These are phyloP conservation scores for Yarrowia deformans DNA, from an alignment of 805 yeast genomes.

Conservation along the genomic window DNA sequence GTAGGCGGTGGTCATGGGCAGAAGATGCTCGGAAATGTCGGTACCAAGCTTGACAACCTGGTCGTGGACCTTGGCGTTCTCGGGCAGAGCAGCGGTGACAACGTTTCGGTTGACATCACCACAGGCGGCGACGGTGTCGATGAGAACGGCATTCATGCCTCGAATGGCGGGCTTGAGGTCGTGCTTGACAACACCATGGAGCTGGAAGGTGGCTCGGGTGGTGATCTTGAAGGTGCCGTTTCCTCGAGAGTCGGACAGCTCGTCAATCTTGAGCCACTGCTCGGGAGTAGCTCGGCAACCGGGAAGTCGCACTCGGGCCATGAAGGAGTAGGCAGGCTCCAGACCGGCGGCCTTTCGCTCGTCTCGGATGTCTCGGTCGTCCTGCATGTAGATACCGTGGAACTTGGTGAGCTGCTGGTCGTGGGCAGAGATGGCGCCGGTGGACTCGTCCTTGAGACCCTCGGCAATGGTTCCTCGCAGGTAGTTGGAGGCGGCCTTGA, in stretches of 20 bases:
- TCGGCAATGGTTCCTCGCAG: slow-evolving; percentile 93
- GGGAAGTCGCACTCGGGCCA: slow-evolving; percentile 95
- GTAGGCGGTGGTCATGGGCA: slow-evolving; percentile 93
- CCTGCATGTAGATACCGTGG: slow-evolving; percentile 99
- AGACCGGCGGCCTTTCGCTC: slow-evolving; percentile 89
- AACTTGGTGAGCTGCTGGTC: slow-evolving; percentile 96
- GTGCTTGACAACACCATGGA: slow-evolving; percentile 92
- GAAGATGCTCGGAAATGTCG: slow-evolving; percentile 76
- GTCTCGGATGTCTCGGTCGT: slow-evolving; percentile 95
- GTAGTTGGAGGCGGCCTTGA: slow-evolving; percentile 84
- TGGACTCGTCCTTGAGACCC: slow-evolving; percentile 78
- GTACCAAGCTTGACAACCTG: slow-evolving; percentile 72
- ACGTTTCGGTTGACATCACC: slow-evolving; percentile 98
- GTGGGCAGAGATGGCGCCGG: slow-evolving; percentile 88
- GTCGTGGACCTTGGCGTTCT: slow-evolving; percentile 78
- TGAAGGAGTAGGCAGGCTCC: slow-evolving; percentile 96
- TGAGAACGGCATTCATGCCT: slow-evolving; percentile 86
- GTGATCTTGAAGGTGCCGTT: slow-evolving; percentile 94
- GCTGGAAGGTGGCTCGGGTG: slow-evolving; percentile 95
- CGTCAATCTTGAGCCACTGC: slow-evolving; percentile 89
- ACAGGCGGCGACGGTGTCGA: slow-evolving; percentile 97
- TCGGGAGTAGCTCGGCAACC: slow-evolving; percentile 88
- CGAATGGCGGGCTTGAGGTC: slow-evolving; percentile 88
- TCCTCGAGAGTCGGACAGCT: slow-evolving; percentile 78
- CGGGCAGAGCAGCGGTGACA: slow-evolving; percentile 88